A percentile compares a stretch with the other conserved stretches of the same genome.
Conservation (phyloP, 306 rosid species). For the Adenanthera pavonina region DNA sequence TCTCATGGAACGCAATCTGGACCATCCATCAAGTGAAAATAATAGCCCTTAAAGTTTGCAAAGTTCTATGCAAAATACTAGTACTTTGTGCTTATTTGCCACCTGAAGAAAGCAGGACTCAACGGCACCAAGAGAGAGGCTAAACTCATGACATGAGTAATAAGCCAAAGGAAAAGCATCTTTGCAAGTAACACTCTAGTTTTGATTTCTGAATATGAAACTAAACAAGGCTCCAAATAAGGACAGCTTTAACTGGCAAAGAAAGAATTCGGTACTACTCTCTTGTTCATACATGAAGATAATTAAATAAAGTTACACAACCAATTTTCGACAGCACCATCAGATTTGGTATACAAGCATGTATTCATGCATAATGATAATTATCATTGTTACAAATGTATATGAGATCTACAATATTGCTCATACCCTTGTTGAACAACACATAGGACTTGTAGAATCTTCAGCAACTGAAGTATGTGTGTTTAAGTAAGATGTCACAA, state of each 20-base stretch:
- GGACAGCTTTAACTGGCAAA: not conserved
- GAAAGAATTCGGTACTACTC: conserved; percentile 17
- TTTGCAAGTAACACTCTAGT: not conserved
- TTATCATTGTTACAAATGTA: not conserved
- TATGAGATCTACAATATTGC: not conserved
- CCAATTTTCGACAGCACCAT: not conserved
- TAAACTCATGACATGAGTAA: no score
- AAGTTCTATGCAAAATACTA: no score
- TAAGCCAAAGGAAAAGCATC: not conserved
- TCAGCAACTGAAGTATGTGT: not conserved
- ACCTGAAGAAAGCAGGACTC: no score
- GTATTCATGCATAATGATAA: not conserved
- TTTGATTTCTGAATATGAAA: not conserved
- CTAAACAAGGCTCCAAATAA: not conserved
- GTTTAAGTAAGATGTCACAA: conserved; percentile 6
- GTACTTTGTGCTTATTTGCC: no score
- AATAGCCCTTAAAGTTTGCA: no score
- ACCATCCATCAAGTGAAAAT: no score
- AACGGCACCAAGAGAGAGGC: no score
- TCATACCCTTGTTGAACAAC: conserved; percentile 23
- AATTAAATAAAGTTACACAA: not conserved
- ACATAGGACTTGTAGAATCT: not conserved
- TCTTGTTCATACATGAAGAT: not conserved
- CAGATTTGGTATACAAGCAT: not conserved
- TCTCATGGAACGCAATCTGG: no score